These are phyloP conservation scores for Gymnopilus junonius DNA, from an alignment of 768 basidiomycete species.

Conservation along the genomic window DNA sequence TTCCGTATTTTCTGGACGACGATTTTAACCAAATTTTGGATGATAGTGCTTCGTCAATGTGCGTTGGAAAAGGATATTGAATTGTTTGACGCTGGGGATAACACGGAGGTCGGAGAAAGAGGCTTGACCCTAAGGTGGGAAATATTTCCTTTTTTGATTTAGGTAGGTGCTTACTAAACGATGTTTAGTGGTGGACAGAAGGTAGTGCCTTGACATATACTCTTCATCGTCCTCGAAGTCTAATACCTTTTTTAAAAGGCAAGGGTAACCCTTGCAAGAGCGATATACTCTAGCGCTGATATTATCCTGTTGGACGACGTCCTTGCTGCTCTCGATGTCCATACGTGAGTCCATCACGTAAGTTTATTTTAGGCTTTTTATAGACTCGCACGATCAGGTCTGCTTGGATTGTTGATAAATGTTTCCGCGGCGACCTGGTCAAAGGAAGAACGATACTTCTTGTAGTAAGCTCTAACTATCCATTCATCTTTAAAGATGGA, in stretches of 20 bases:
- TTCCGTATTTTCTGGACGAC: background rate
- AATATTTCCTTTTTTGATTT: background rate
- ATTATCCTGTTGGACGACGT: constrained; percentile 78
- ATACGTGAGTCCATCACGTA: constrained; percentile 25
- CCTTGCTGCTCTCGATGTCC: constrained; percentile 61
- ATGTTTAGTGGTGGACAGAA: constrained; percentile 45
- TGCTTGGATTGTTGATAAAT: constrained; percentile 80
- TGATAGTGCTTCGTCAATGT: constrained; percentile 63
- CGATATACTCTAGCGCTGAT: constrained; percentile 53
- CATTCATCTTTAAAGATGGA: background rate
- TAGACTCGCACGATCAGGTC: constrained; percentile 58
- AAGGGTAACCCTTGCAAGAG: constrained; percentile 50
- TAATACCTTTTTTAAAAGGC: constrained; percentile 33
- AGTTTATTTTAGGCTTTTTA: background rate
- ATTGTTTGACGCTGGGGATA: constrained; percentile 65
- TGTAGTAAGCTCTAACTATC: constrained; percentile 54
- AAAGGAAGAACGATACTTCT: constrained; percentile 77
- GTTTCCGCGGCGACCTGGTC: constrained; percentile 77
- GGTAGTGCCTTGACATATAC: constrained; percentile 5
- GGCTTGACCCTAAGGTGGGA: constrained; percentile 53
- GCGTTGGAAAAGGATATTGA: constrained; percentile 64
- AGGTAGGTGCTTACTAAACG: constrained; percentile 23
- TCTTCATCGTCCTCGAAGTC: background rate
- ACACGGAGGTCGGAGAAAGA: constrained; percentile 72
- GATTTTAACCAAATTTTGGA: constrained; percentile 37